A percentile compares a stretch with the other conserved stretches of the same genome.
Conservation (phyloP, 2,329 filamentous ascomycete genomes). For the Ophiosphaerella narmari region DNA sequence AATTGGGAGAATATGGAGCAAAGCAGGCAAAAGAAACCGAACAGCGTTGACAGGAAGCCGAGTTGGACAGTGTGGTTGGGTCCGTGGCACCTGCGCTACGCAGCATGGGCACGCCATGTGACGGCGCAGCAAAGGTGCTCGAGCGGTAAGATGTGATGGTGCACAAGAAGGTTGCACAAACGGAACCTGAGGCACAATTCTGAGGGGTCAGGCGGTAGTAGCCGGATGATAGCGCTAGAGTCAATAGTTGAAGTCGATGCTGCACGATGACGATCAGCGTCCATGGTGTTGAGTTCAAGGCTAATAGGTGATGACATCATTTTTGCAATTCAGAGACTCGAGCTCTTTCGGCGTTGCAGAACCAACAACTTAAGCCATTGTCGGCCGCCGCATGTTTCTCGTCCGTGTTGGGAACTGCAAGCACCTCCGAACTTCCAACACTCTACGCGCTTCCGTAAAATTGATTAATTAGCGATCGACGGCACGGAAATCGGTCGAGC, state of each 20-base stretch:
- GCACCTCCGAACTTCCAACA: not conserved
- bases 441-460: not conserved
- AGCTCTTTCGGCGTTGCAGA: constrained; percentile 7
- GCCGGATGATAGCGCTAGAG: constrained; percentile 11
- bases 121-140: not conserved
- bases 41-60: not conserved
- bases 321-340: not conserved
- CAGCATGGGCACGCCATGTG: constrained; percentile 1
- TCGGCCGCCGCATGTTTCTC: constrained; percentile 1
- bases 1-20: not conserved
- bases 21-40: too few relatives aligned
- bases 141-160: constrained; percentile 1
- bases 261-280: constrained; percentile 20
- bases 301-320: constrained; percentile 22
- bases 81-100: not conserved
- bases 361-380: constrained; percentile 13
- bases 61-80: not conserved
- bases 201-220: constrained; percentile 7
- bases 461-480: constrained; percentile 14
- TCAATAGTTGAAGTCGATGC: constrained; percentile 7
- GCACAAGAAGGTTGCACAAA: constrained; percentile 1
- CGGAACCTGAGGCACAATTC: not conserved
- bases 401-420: not conserved
- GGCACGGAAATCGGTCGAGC: constrained; percentile 16
- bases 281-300: constrained; percentile 7